Conservation (phyloP, 2,329 filamentous ascomycete species). For the Colletotrichum sp. region DNA sequence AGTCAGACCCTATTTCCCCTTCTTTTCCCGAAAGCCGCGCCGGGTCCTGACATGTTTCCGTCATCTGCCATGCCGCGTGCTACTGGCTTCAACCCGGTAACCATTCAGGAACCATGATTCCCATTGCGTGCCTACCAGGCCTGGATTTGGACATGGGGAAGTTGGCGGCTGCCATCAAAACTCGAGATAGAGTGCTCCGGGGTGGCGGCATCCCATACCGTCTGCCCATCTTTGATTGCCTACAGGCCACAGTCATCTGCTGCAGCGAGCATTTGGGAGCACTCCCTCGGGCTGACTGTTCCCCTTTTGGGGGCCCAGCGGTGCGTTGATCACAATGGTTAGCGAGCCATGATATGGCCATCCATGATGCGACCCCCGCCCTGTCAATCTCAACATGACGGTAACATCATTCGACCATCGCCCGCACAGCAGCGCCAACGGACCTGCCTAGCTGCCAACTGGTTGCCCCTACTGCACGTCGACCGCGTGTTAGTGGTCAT, state of each 20-base stretch:
- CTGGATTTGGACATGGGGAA: not conserved
- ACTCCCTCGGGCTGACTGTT: not conserved
- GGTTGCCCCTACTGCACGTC: not conserved
- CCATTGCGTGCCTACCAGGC: not conserved
- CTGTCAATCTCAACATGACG: conserved; percentile 17
- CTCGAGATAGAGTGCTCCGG: not conserved
- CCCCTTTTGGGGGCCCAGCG: not conserved
- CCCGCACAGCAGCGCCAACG: not conserved
- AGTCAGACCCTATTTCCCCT: not conserved
- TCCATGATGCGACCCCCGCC: conserved; percentile 18
- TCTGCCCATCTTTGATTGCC: conserved; percentile 17
- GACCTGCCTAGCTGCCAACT: not conserved
- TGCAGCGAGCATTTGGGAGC: not conserved
- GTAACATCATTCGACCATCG: conserved; percentile 17
- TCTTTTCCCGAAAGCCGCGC: not conserved
- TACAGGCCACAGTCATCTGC: conserved; percentile 4
- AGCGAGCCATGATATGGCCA: conserved; percentile 17
- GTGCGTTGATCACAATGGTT: conserved; percentile 8
- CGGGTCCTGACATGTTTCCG: conserved; percentile 1
- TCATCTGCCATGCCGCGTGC: not conserved
- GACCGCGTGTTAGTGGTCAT: not conserved
- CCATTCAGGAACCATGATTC: not conserved
- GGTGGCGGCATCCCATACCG: not conserved
- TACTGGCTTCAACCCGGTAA: not conserved
- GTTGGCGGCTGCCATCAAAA: not conserved